Evolutionary conservation across 495 filamentous ascomycete species (phyloP), one percentile per base, ranked within the genome.

Genomic region (Cryomyces minteri): DNA sequence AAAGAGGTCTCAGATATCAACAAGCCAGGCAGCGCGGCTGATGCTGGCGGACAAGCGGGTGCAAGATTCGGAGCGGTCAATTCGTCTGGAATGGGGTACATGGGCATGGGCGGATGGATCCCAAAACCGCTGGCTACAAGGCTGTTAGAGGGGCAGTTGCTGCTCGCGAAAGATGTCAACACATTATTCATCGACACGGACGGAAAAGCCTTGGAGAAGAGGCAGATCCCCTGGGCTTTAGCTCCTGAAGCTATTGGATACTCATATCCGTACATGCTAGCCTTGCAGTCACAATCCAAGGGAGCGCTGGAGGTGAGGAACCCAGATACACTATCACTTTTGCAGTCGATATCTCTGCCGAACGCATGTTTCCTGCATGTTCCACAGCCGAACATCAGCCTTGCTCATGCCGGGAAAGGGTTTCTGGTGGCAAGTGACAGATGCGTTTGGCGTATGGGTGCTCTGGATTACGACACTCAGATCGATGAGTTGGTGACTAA

Each of bases 161-260:
- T 98, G 53, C 67, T 99, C 10, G 83, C 90, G 7, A 95, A 94
- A 59, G 90, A 99, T 54, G 84, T 94, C 54, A 94, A 95, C 55
- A 92, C 87, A 0, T 67, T 93, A 37, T 99, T 96, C 53, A 82
- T 94, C 47, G 77, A 93, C 46, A 71, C 74, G 28, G 71, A 86
- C 6, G 92, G 87, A 1, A 86, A 84, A 47, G 70, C 86, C 0
- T 57, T 93, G 3, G 82, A 88, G 14, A 81, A 84, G 55, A 71
- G 83, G 38, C 88, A 95, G 62, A 76, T 96, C 30, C 87, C 85
- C 7, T 99, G 90, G 90, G 73, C 78, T 31, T 68, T 76, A 43
- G 87, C 87, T 1, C 92, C 90, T 2, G 87, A 93, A 48, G 74
- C 79, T 40, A 75, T 99, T 43, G 92, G 88, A 37, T 96, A 94